Evolutionary conservation across 768 basidiomycete genomes (phyloP).

Genomic region (Lenzites betulinus): DNA sequence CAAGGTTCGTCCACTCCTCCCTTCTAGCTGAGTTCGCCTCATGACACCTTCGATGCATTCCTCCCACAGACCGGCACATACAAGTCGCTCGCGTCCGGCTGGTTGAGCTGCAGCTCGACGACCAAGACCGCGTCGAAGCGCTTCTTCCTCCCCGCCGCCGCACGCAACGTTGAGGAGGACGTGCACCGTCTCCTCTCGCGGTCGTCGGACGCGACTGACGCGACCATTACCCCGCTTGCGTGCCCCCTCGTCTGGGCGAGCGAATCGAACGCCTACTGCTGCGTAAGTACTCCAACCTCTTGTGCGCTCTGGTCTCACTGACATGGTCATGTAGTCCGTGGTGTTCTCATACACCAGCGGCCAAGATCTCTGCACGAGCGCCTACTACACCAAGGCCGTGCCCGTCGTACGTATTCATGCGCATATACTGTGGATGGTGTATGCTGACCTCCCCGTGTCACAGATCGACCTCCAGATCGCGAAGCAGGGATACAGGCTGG

Average conservation of each 20-base stretch:
- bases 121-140: constrained; percentile 28
- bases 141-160: constrained; percentile 32
- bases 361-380: constrained; percentile 47
- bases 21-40: background rate
- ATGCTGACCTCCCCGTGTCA: background rate
- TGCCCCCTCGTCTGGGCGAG: constrained; percentile 52
- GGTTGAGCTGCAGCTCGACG: constrained; percentile 32
- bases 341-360: constrained; percentile 45
- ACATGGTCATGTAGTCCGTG: constrained; percentile 26
- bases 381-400: constrained; percentile 27
- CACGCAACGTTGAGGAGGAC: constrained; percentile 8
- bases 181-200: constrained; percentile 7
- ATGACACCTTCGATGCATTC: background rate
- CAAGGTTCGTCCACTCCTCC: constrained; percentile 30
- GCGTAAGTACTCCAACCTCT: constrained; percentile 29
- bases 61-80: constrained; percentile 29
- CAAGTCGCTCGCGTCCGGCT: constrained; percentile 26
- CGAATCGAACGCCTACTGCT: constrained; percentile 48
- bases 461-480: constrained; percentile 47
- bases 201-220: constrained; percentile 4
- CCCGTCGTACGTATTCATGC: constrained; percentile 37
- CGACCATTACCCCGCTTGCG: constrained; percentile 40
- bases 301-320: background rate
- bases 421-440: constrained; percentile 36
- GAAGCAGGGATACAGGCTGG: constrained; percentile 49